A percentile compares a stretch with the other conserved stretches of the same genome.
phyloP scores from a whole-genome alignment of 2,329 filamentous ascomycete species.

The Trichoderma simmonsii region DNA sequence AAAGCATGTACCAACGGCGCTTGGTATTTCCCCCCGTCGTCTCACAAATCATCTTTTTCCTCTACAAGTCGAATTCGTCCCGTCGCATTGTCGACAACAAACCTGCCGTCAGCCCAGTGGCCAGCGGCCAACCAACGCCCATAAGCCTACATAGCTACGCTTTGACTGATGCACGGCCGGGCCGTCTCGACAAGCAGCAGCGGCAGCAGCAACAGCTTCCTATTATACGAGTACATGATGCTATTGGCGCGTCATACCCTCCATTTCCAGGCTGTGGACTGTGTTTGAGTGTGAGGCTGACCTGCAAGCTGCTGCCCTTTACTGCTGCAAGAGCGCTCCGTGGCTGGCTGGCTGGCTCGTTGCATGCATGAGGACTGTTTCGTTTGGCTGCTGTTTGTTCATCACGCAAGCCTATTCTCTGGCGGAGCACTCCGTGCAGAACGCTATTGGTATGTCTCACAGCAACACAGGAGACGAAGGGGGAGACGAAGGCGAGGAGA shows the following conservation, averaged over 20 bases:
- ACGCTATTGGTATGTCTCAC: background rate
- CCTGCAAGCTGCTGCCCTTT: background rate
- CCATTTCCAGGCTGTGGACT: background rate
- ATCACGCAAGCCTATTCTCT: background rate
- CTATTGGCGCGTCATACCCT: background rate
- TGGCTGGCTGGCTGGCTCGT: conserved; percentile 17
- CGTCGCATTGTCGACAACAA: background rate
- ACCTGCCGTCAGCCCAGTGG: background rate
- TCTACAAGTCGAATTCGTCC: background rate
- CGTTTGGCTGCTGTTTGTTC: background rate
- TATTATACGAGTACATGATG: background rate
- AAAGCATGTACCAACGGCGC: background rate
- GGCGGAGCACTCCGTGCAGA: background rate
- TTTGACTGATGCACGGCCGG: background rate
- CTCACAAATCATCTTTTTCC: conserved; percentile 13
- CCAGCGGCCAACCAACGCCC: background rate
- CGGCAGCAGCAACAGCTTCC: background rate
- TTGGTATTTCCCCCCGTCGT: background rate
- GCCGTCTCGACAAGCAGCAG: background rate
- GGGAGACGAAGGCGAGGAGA: background rate
- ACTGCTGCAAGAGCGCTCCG: background rate
- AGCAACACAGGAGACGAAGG: background rate
- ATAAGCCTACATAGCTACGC: background rate
- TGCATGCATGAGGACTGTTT: conserved; percentile 2
- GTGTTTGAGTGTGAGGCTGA: background rate